A percentile compares a stretch with the other conserved stretches of the same genome.
phyloP scores from a whole-genome alignment of 345 rosid genomes.

The thale cress (Arabidopsis thaliana) region DNA sequence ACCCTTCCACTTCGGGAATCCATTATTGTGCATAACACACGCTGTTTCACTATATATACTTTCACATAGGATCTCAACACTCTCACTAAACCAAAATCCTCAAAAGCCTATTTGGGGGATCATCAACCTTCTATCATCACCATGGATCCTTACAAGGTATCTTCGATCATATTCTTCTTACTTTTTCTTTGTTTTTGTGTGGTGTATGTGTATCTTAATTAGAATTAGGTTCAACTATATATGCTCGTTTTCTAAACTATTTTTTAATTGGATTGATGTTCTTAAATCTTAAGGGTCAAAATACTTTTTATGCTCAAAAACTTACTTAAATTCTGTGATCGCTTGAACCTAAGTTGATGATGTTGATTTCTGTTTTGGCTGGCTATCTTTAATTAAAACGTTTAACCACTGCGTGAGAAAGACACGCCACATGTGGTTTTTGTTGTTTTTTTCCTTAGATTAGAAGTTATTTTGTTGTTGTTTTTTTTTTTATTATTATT shows the following conservation, averaged over 20 bases:
- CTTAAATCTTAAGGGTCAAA: background rate
- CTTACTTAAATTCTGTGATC: conserved; percentile 11
- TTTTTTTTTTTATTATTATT: background rate
- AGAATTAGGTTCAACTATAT: background rate
- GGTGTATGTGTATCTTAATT: background rate
- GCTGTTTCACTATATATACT: conserved; percentile 35
- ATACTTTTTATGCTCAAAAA: background rate
- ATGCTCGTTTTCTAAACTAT: background rate
- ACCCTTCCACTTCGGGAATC: conserved; percentile 26
- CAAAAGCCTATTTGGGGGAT: conserved; percentile 4
- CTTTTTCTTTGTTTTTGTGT: background rate
- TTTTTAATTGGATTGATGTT: background rate
- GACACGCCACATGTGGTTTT: conserved; percentile 9
- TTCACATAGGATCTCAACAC: conserved; percentile 26
- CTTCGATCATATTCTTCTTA: conserved; percentile 9
- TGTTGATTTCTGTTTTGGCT: conserved; percentile 18
- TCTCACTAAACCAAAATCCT: conserved; percentile 32
- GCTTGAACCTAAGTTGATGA: conserved; percentile 23
- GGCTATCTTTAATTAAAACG: conserved; percentile 34
- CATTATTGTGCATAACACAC: conserved; percentile 21
- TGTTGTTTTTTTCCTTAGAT: conserved; percentile 16
- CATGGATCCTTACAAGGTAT: conserved; percentile 52
- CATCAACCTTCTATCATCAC: conserved; percentile 28
- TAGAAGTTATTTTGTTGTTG: background rate
- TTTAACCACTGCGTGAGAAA: conserved; percentile 27